Base-by-base conservation (phyloP, 768 basidiomycete genomes). In the Russula brevipes region DNA sequence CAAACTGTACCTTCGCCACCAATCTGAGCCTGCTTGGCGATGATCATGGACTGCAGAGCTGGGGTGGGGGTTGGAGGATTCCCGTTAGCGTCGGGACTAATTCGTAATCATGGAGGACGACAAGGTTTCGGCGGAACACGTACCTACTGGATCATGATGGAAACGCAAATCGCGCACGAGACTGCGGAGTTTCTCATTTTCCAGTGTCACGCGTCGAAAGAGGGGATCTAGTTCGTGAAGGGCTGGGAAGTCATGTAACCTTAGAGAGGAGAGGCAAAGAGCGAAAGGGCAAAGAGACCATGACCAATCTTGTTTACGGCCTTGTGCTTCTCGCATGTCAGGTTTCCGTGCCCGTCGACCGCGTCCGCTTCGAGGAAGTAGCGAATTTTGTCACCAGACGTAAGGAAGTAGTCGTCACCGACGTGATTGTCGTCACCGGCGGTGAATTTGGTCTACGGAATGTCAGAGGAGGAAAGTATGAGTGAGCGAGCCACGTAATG, bases 301-400 rank as follows among this genome's bases (percentile, higher is more conserved):
- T 94, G 91, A 2, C 92, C 89, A 64, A 95, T 94, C 82, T 99
- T 99, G 76, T 99, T 99, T 33, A 98, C 89, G 0, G 92, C 85
- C 69, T 82, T 84, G 51, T 85, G 77, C 72, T 91, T 91, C 60
- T 84, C 82, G 60, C 84, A 78, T 1, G 80, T 81, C 72, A 99
- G 81, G 68, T 85, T 86, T 2, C 92, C 89, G 38, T 82, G 73
- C 31, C 76, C 68, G 64, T 86, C 82, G 6, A 97, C 78, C 0
- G 95, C 93, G 54, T 88, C 92, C 68, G 91, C 87, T 72, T 98
- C 97, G 49, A 99, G 78, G 74, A 99, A 98, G 74, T 87, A 98
- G 6, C 90, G 86, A 63, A 98, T 91, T 80, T 97, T 97, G 74
- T 98, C 93, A 2, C 93, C 92, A 1, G 92, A 94, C 36, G 77